Evolutionary conservation across 371 early-diverging fungal genomes (phyloP).

Genomic region (Capillidium heterosporum): DNA sequence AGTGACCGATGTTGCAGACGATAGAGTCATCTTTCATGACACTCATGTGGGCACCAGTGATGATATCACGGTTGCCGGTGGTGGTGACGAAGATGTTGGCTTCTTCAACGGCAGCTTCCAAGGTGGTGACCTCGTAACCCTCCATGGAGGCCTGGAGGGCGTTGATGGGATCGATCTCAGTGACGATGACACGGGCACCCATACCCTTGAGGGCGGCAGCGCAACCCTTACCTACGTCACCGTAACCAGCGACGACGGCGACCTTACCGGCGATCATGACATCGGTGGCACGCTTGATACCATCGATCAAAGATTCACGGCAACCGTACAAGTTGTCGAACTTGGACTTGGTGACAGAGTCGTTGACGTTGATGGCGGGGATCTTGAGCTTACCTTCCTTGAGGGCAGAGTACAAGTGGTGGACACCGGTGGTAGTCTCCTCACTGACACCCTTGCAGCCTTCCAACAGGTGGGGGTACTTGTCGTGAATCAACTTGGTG

Average conservation of each 20-base stretch:
- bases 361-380: slow-evolving; percentile 99
- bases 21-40: slow-evolving; percentile 96
- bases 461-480: slow-evolving; percentile 67
- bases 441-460: slow-evolving; percentile 89
- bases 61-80: slow-evolving; percentile 98
- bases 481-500: slow-evolving; percentile 90
- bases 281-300: slow-evolving; percentile 99
- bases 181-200: slow-evolving; percentile 95
- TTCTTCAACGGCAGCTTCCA: slow-evolving; percentile 84
- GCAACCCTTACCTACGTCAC: slow-evolving; percentile 99
- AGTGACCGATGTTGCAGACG: slow-evolving; percentile 99
- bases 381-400: slow-evolving; percentile 88
- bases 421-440: slow-evolving; percentile 99
- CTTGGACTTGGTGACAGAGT: slow-evolving; percentile 99
- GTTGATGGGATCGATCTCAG: slow-evolving; percentile 98
- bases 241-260: slow-evolving; percentile 95
- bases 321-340: slow-evolving; percentile 99
- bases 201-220: slow-evolving; percentile 95
- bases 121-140: slow-evolving; percentile 96
- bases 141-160: slow-evolving; percentile 98
- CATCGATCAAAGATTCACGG: slow-evolving; percentile 98
- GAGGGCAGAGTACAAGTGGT: slow-evolving; percentile 94
- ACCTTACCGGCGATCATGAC: slow-evolving; percentile 99
- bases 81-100: slow-evolving; percentile 97
- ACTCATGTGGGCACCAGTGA: slow-evolving; percentile 77